These are phyloP conservation scores for Mucor indicus DNA, from an alignment of 371 early-diverging fungal genomes.

Conservation along the genomic window DNA sequence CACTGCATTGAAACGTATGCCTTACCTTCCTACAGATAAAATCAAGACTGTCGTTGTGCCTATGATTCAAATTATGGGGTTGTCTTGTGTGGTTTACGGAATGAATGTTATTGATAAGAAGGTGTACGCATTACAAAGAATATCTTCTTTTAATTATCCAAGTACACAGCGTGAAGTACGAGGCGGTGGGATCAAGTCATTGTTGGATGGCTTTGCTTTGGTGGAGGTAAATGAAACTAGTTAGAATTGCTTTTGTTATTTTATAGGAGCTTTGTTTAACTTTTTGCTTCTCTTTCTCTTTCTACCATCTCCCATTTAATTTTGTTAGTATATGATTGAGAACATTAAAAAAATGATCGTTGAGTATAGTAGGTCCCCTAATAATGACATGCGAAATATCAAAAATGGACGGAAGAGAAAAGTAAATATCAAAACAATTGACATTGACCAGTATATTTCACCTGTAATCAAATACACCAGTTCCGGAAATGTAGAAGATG, in stretches of 20 bases:
- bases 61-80: constrained; percentile 10
- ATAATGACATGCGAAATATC: constrained; percentile 2
- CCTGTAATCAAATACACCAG: neutral
- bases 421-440: neutral
- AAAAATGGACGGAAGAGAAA: constrained; percentile 10
- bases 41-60: constrained; percentile 7
- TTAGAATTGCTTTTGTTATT: constrained; percentile 1
- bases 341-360: constrained; percentile 4
- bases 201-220: constrained; percentile 10
- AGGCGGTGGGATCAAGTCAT: constrained; percentile 5
- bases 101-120: constrained; percentile 11
- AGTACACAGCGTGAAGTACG: constrained; percentile 11
- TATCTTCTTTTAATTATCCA: constrained; percentile 11
- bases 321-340: constrained; percentile 1
- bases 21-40: constrained; percentile 5
- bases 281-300: constrained; percentile 13
- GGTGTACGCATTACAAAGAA: constrained; percentile 6
- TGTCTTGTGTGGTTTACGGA: constrained; percentile 5
- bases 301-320: constrained; percentile 7
- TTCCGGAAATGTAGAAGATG: neutral
- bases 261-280: constrained; percentile 7
- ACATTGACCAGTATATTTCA: constrained; percentile 11
- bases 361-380: constrained; percentile 11
- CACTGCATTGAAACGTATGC: constrained; percentile 5
- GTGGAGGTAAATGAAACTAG: constrained; percentile 10